phyloP scores from a whole-genome alignment of 768 basidiomycete genomes.

The Terana coerulea region DNA sequence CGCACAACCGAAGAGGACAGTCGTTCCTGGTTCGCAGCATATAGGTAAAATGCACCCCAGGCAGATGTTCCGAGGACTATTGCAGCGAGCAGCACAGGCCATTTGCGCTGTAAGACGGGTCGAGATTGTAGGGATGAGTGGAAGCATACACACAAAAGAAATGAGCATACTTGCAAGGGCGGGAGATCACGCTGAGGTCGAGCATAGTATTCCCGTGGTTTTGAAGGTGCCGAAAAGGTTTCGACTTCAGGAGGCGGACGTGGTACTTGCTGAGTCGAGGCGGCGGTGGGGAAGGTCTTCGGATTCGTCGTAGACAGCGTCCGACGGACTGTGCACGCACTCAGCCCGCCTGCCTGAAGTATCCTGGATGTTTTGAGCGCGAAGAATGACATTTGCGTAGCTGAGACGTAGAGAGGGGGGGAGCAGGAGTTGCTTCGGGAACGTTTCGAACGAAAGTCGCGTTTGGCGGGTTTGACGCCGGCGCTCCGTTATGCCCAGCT shows the following conservation, averaged over 20 bases:
- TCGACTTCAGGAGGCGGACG: conserved; percentile 27
- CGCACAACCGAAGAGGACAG: conserved; percentile 72
- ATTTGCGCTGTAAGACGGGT: conserved; percentile 32
- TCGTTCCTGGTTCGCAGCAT: conserved; percentile 74
- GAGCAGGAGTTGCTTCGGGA: too few species aligned
- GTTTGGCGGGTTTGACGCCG: not conserved
- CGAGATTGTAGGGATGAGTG: not conserved
- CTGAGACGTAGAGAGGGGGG: too few species aligned
- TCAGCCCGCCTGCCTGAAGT: too few species aligned
- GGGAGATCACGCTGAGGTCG: conserved; percentile 43
- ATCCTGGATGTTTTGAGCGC: too few species aligned
- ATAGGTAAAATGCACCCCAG: conserved; percentile 68
- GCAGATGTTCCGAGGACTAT: conserved; percentile 50
- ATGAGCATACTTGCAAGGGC: conserved; percentile 33
- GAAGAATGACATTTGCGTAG: too few species aligned
- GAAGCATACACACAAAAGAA: not conserved
- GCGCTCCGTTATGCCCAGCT: conserved; percentile 17
- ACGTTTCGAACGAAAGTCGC: not conserved
- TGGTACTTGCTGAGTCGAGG: too few species aligned
- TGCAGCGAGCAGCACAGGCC: conserved; percentile 55
- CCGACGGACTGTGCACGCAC: too few species aligned
- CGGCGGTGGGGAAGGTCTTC: too few species aligned
- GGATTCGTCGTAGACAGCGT: too few species aligned
- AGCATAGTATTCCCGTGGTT: conserved; percentile 41
- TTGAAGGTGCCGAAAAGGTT: conserved; percentile 42